Conservation (phyloP, 352 stramenopile genomes). For the Elongisporangium undulatum region DNA sequence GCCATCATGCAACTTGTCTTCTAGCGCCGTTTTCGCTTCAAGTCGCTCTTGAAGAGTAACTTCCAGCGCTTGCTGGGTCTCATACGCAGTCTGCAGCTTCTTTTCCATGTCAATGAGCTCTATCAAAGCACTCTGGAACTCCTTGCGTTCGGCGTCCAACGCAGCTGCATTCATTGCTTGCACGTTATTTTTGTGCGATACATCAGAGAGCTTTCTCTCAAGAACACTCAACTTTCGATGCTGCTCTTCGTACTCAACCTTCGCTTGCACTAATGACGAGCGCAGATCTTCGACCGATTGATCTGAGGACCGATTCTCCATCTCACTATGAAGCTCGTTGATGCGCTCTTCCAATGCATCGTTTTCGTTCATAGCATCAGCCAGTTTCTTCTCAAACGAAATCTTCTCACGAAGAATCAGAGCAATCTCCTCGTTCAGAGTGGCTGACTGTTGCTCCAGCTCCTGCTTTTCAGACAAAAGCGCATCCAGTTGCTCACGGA, state of each 20-base stretch:
- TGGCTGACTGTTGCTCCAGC: slow-evolving; percentile 20
- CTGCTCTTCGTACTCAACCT: slow-evolving; percentile 48
- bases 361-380: slow-evolving; percentile 50
- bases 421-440: slow-evolving; percentile 12
- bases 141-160: slow-evolving; percentile 46
- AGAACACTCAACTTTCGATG: slow-evolving; percentile 48
- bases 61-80: slow-evolving; percentile 50
- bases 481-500: slow-evolving; percentile 15
- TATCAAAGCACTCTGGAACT: slow-evolving; percentile 55
- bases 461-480: slow-evolving; percentile 38
- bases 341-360: slow-evolving; percentile 56
- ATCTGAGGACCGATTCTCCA: too few species aligned
- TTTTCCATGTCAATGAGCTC: slow-evolving; percentile 68
- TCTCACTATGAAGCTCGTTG: slow-evolving; percentile 23
- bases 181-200: slow-evolving; percentile 25
- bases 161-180: slow-evolving; percentile 17
- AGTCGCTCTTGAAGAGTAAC: slow-evolving; percentile 43
- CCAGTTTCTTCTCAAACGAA: slow-evolving; percentile 29
- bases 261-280: slow-evolving; percentile 54
- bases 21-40: slow-evolving; percentile 38
- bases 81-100: slow-evolving; percentile 57
- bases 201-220: slow-evolving; percentile 51
- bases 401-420: slow-evolving; percentile 18
- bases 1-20: slow-evolving; percentile 34
- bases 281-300: slow-evolving; percentile 35